A percentile compares a stretch with the other conserved stretches of the same genome.
Evolutionary conservation across 2,329 filamentous ascomycete species (phyloP).

Genomic region (Cytospora leucostoma): DNA sequence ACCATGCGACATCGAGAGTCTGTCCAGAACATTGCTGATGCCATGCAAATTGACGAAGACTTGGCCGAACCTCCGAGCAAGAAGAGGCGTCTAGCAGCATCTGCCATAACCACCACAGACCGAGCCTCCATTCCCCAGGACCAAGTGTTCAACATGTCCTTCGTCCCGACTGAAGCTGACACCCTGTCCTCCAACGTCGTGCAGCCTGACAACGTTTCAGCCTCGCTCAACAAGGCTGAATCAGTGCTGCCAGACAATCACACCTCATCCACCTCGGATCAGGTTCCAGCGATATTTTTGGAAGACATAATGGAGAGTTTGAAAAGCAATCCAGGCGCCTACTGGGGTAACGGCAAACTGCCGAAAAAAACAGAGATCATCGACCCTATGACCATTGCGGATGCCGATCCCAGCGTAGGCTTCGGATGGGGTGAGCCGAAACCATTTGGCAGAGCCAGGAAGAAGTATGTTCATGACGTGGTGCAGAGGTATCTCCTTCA

Average conservation of each 20-base stretch:
- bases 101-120: slow-evolving; percentile 29
- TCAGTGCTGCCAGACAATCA: neutral
- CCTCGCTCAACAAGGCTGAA: neutral
- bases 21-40: neutral
- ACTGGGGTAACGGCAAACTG: slow-evolving; percentile 41
- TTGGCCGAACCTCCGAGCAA: slow-evolving; percentile 30
- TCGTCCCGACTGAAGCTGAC: slow-evolving; percentile 19
- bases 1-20: neutral
- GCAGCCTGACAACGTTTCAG: neutral
- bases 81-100: slow-evolving; percentile 37
- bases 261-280: too few species aligned
- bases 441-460: slow-evolving; percentile 44
- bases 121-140: slow-evolving; percentile 8
- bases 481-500: slow-evolving; percentile 45
- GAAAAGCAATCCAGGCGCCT: slow-evolving; percentile 32
- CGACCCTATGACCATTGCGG: neutral
- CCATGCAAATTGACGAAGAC: neutral
- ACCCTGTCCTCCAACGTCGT: neutral
- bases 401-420: slow-evolving; percentile 20
- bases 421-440: slow-evolving; percentile 36
- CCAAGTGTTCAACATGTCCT: slow-evolving; percentile 25
- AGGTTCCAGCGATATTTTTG: slow-evolving; percentile 26
- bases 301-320: slow-evolving; percentile 17
- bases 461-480: slow-evolving; percentile 44
- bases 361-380: slow-evolving; percentile 21